Conservation (phyloP, 73 alveolate genomes). For the Uronychia binucleata region DNA sequence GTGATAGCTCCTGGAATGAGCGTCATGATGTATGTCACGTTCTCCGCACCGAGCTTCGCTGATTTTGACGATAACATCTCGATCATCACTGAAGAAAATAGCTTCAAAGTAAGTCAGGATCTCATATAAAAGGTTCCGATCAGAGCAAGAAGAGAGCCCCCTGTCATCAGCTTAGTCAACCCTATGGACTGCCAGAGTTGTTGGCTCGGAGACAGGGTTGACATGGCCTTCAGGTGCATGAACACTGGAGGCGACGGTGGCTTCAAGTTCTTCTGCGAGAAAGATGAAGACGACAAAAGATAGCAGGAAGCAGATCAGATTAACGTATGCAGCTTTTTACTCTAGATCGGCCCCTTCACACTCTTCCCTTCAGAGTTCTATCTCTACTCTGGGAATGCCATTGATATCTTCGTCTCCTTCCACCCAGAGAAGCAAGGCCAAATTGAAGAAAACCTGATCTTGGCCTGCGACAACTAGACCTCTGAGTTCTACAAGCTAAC, state of each 20-base stretch:
- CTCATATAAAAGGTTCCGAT: slow-evolving; percentile 70
- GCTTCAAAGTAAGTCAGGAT: slow-evolving; percentile 56
- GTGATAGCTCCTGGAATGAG: slow-evolving; percentile 96
- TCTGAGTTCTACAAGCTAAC: slow-evolving; percentile 75
- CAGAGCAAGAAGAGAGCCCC: slow-evolving; percentile 95
- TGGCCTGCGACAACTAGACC: slow-evolving; percentile 93
- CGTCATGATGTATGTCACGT: slow-evolving; percentile 82
- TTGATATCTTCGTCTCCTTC: slow-evolving; percentile 88
- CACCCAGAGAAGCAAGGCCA: slow-evolving; percentile 91
- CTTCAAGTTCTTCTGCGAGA: slow-evolving; percentile 88
- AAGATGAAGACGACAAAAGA: slow-evolving; percentile 75
- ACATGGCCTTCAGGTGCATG: slow-evolving; percentile 87
- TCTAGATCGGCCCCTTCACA: slow-evolving; percentile 84
- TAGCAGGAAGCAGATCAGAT: slow-evolving; percentile 64
- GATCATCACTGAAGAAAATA: slow-evolving; percentile 89
- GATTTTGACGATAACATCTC: slow-evolving; percentile 91
- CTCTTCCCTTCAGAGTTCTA: slow-evolving; percentile 94
- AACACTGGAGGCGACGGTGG: slow-evolving; percentile 98
- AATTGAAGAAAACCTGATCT: slow-evolving; percentile 80
- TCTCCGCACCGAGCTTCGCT: slow-evolving; percentile 92
- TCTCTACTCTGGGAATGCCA: slow-evolving; percentile 92
- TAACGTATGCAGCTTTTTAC: slow-evolving; percentile 6
- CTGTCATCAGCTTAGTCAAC: slow-evolving; percentile 86
- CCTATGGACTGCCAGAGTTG: slow-evolving; percentile 93
- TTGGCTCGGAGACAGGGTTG: slow-evolving; percentile 94